Percentiles rank a stretch among this genome's conserved stretches.
phyloP scores from a whole-genome alignment of 2,329 filamentous ascomycete genomes.

The Blastomyces emzantsi region DNA sequence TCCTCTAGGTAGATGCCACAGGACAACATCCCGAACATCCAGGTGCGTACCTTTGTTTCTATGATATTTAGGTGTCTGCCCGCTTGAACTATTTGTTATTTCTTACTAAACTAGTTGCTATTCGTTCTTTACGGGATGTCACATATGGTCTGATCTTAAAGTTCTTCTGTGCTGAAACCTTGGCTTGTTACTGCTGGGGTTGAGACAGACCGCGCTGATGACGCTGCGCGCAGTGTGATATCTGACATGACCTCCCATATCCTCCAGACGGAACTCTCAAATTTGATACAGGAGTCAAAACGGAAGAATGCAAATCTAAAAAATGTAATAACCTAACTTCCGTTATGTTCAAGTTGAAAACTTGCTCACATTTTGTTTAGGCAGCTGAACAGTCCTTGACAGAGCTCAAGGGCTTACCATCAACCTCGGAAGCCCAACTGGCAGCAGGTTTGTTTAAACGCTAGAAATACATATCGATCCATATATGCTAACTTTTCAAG shows the following conservation, averaged over 20 bases:
- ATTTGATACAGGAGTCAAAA: conserved; percentile 91
- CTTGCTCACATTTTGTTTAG: conserved; percentile 38
- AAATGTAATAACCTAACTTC: conserved; percentile 42
- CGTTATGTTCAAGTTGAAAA: neutral
- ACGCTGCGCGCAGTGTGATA: conserved; percentile 3
- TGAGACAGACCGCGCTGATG: neutral
- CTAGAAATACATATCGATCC: conserved; percentile 4
- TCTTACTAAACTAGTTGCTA: neutral
- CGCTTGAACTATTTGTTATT: neutral
- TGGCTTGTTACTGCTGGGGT: neutral
- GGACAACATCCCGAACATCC: neutral
- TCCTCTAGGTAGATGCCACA: neutral
- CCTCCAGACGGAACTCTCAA: conserved; percentile 76
- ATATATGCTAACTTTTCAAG: conserved; percentile 23
- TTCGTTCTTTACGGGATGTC: neutral
- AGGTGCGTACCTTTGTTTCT: neutral
- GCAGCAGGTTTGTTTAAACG: conserved; percentile 49
- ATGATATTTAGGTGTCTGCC: neutral
- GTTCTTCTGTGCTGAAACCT: neutral
- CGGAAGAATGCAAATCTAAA: conserved; percentile 85
- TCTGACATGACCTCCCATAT: conserved; percentile 80
- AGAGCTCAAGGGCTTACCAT: conserved; percentile 69
- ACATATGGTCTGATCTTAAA: neutral
- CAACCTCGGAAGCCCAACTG: conserved; percentile 66
- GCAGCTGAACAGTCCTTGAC: conserved; percentile 89